A percentile compares a stretch with the other conserved stretches of the same genome.
Conservation (phyloP, 2,329 filamentous ascomycete genomes). For the Diaporthe amygdali region DNA sequence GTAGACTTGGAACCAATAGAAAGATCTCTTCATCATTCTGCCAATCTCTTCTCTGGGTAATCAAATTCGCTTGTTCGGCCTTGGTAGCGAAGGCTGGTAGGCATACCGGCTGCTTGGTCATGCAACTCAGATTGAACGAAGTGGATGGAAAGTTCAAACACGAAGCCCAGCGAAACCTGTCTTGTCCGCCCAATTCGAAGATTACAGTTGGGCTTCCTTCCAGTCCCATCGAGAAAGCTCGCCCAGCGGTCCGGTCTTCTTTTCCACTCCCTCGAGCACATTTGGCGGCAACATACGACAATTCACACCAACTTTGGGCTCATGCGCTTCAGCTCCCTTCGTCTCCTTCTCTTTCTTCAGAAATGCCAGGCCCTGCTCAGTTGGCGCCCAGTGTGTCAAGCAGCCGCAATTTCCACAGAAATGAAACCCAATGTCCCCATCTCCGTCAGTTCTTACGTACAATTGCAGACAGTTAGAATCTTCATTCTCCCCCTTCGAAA, state of each 20-base stretch:
- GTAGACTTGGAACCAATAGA: background rate
- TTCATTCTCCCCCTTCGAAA: too few species aligned
- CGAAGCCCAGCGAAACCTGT: background rate
- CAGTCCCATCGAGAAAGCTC: background rate
- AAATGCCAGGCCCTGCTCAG: background rate
- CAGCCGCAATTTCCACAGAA: conserved; percentile 23
- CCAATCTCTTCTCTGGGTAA: background rate
- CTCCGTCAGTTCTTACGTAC: conserved; percentile 9
- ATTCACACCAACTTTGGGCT: background rate
- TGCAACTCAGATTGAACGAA: too few species aligned
- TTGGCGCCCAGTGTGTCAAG: conserved; percentile 25
- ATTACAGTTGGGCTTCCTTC: background rate
- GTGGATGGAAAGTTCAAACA: too few species aligned
- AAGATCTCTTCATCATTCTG: too few species aligned
- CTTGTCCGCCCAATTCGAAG: too few species aligned
- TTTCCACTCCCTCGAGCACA: conserved; percentile 4
- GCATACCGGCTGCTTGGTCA: too few species aligned
- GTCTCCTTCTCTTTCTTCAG: background rate
- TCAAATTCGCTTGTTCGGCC: too few species aligned
- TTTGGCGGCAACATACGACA: background rate
- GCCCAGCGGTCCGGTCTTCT: background rate
- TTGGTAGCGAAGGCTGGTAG: too few species aligned
- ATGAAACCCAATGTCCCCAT: conserved; percentile 14
- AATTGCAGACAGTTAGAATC: background rate
- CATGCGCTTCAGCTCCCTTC: background rate